Base-by-base conservation (phyloP, 495 filamentous ascomycete genomes). In the Saxophila tyrrhenica region DNA sequence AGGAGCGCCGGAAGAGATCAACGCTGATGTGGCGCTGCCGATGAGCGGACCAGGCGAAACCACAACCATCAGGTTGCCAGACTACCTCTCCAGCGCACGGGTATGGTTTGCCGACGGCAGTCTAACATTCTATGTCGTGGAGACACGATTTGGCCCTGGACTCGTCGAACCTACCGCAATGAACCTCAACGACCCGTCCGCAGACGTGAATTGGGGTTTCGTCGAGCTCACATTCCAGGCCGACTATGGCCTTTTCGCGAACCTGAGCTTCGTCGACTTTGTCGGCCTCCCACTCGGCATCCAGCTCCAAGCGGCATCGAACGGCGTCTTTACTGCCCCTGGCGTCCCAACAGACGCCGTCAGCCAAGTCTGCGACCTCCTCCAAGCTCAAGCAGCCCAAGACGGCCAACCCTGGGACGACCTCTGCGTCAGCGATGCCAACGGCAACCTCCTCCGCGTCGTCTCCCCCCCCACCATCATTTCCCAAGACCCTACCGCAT, bases 181-280 rank as follows among this genome's bases (percentile, higher is more conserved):
- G 16, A 73, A 73, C 62, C 66, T 67, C 16, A 51, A 42, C 7
- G 72, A 74, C 43, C 68, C 72, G 22, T 70, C 63, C 8, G 57
- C 66, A 1, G 64, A 52, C 9, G 48, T 70, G 32, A 70, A 69
- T 58, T 74, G 70, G 71, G 71, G 72, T 19, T 74, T 73, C 38
- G 67, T 72, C 52, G 72, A 74, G 49, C 62, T 74, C n/a, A 68
- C 68, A 17, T 66, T 66, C 21, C 68, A 58, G 0, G 57, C 61
- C 15, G 59, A 61, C 29, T 35, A 35, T 35, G 52, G 54, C 21
- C 61, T 73, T 10, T 73, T 55, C 19, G 69, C 68, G 59, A 72
- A 74, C 58, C 67, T 74, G 41, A 67, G 62, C 38, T 73, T 67
- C 52, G 72, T 74, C n/a, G 72, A 74, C 57, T 74, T 74, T 51